phyloP scores from a whole-genome alignment of 2,329 filamentous ascomycete species.

The Alternaria sp. region DNA sequence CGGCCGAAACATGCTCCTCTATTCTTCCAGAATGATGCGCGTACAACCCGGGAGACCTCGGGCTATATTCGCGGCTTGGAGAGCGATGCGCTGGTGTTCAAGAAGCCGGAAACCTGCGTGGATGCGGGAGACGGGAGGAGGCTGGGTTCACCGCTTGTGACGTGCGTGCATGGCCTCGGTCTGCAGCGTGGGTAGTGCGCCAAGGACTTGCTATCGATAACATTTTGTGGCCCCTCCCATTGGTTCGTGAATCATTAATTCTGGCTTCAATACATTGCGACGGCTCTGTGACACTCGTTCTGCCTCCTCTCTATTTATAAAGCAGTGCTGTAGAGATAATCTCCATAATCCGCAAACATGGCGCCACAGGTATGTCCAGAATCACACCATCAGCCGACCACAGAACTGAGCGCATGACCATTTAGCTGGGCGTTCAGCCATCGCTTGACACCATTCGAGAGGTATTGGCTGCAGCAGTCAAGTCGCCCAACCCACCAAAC shows the following conservation, averaged over 20 bases:
- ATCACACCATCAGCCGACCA: slow-evolving; percentile 9
- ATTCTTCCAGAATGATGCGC: slow-evolving; percentile 9
- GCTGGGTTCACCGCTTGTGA: slow-evolving; percentile 10
- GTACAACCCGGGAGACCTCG: neutral
- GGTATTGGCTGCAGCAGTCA: slow-evolving; percentile 61
- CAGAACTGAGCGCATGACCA: slow-evolving; percentile 43
- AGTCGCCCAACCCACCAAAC: slow-evolving; percentile 70
- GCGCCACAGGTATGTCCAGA: slow-evolving; percentile 34
- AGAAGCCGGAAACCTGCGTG: slow-evolving; percentile 3
- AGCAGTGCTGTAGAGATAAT: slow-evolving; percentile 3
- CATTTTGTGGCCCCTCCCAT: slow-evolving; percentile 22
- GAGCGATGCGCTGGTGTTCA: slow-evolving; percentile 6
- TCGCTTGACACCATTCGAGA: slow-evolving; percentile 67
- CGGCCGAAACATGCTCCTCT: slow-evolving; percentile 24
- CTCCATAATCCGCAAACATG: slow-evolving; percentile 22
- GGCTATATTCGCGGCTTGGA: neutral
- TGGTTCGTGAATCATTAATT: slow-evolving; percentile 22
- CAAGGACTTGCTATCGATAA: slow-evolving; percentile 11
- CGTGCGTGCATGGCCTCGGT: slow-evolving; percentile 10
- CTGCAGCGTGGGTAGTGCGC: neutral
- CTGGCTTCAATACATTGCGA: slow-evolving; percentile 23
- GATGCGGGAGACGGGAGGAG: slow-evolving; percentile 3
- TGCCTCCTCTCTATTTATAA: neutral
- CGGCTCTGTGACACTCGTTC: slow-evolving; percentile 3
- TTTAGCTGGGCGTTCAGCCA: slow-evolving; percentile 62